phyloP scores from a whole-genome alignment of 2,329 filamentous ascomycete genomes.

The Diaporthe sp. region DNA sequence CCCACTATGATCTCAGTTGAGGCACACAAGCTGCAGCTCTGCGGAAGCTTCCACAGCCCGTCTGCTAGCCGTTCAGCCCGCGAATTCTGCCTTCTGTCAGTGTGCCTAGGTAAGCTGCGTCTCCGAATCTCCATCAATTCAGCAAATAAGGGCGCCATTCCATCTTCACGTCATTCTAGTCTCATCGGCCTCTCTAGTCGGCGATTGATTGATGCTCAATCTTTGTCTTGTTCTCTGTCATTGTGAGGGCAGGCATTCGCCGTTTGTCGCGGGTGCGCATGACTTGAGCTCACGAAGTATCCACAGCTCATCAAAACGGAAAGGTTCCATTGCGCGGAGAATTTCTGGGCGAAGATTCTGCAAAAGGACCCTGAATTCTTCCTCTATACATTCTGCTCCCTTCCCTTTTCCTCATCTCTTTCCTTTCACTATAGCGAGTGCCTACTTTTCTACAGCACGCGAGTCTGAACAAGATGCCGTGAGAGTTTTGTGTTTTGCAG shows the following conservation, averaged over 20 bases:
- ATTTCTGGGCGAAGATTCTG: constrained; percentile 33
- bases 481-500: background rate
- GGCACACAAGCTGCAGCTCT: constrained; percentile 4
- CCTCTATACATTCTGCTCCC: constrained; percentile 15
- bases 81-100: background rate
- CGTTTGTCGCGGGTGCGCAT: constrained; percentile 28
- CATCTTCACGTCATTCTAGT: background rate
- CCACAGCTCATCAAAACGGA: constrained; percentile 42
- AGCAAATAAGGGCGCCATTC: background rate
- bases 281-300: constrained; percentile 34
- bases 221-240: background rate
- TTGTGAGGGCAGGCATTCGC: constrained; percentile 9
- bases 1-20: constrained; percentile 24
- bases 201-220: background rate
- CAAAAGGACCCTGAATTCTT: constrained; percentile 31
- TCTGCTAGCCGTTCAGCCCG: background rate
- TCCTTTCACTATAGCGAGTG: background rate
- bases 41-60: background rate
- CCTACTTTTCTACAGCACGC: background rate
- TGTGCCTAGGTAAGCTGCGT: background rate
- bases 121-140: background rate
- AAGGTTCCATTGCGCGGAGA: constrained; percentile 37
- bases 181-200: background rate
- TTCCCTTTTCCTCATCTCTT: background rate
- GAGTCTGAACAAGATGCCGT: background rate